A percentile compares a stretch with the other conserved stretches of the same genome.
Evolutionary conservation across 2,329 filamentous ascomycete species (phyloP).

Genomic region (Plenodomus lindquistii): DNA sequence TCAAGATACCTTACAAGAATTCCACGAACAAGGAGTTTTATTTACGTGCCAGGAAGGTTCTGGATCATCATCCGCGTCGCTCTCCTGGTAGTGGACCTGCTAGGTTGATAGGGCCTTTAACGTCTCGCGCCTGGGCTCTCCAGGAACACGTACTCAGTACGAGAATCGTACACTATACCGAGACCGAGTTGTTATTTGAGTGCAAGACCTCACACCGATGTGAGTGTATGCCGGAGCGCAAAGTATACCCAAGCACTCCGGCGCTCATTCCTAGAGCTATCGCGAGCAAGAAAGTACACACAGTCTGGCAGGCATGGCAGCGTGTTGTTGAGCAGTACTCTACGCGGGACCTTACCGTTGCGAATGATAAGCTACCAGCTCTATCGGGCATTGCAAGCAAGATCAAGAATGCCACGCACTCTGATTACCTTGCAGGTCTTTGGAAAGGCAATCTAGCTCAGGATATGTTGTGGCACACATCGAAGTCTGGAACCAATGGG

Average conservation of each 20-base stretch:
- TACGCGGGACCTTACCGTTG: constrained; percentile 28
- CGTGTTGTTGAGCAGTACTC: constrained; percentile 37
- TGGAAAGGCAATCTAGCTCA: constrained; percentile 37
- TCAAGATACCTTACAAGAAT: constrained; percentile 32
- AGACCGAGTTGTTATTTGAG: constrained; percentile 40
- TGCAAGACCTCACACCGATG: constrained; percentile 39
- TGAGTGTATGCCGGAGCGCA: constrained; percentile 36
- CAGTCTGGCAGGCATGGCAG: constrained; percentile 38
- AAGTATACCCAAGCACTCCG: constrained; percentile 32
- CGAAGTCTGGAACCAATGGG: constrained; percentile 5
- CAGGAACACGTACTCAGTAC: constrained; percentile 41
- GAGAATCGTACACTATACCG: constrained; percentile 39
- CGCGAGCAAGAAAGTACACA: constrained; percentile 22
- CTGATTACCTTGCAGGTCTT: constrained; percentile 38
- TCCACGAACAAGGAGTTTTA: constrained; percentile 27
- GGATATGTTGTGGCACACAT: constrained; percentile 36
- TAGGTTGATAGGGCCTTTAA: constrained; percentile 29
- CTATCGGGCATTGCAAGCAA: constrained; percentile 42
- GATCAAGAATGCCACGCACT: constrained; percentile 32
- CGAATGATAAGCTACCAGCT: constrained; percentile 36
- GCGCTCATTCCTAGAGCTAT: constrained; percentile 39
- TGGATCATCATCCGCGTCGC: constrained; percentile 34
- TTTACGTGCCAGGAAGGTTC: constrained; percentile 29
- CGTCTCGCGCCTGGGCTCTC: constrained; percentile 35
- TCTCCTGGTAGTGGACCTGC: constrained; percentile 24